phyloP scores from a whole-genome alignment of 1,139 yeast species.

The Hanseniaspora gamundiae region DNA sequence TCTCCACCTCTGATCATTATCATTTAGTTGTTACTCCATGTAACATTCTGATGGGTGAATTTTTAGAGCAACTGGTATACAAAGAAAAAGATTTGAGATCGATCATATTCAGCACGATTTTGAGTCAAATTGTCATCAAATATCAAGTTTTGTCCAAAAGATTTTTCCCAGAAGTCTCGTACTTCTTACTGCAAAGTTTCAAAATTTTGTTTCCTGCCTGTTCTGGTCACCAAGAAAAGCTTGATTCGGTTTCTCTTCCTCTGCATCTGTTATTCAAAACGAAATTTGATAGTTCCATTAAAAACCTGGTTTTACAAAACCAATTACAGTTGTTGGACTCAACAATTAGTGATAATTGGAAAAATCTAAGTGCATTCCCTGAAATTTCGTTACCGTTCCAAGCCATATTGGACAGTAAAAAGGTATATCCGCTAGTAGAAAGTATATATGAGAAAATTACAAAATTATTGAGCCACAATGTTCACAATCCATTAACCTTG shows the following conservation, averaged over 20 bases:
- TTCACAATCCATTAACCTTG: conserved; percentile 62
- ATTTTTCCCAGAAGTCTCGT: conserved; percentile 64
- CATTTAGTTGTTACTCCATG: conserved; percentile 87
- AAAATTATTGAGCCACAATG: conserved; percentile 41
- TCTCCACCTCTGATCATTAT: conserved; percentile 91
- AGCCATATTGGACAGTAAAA: conserved; percentile 17
- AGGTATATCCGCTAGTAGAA: conserved; percentile 17
- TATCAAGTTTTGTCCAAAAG: conserved; percentile 77
- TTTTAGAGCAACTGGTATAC: conserved; percentile 40
- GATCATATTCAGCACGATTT: conserved; percentile 40
- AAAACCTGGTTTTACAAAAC: conserved; percentile 25
- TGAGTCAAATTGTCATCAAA: conserved; percentile 50
- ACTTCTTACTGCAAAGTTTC: conserved; percentile 40
- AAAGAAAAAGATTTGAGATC: conserved; percentile 24
- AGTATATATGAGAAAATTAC: conserved; percentile 31
- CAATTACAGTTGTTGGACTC: conserved; percentile 21
- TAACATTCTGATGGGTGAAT: conserved; percentile 58
- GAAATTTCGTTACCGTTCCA: conserved; percentile 32
- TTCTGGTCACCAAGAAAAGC: conserved; percentile 3
- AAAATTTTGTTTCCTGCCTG: conserved; percentile 1
- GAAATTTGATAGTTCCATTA: conserved; percentile 14
- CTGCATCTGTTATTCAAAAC: conserved; percentile 16
- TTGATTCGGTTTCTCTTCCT: conserved; percentile 6
- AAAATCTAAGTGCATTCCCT: conserved; percentile 47
- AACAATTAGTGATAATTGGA: conserved; percentile 38